Evolutionary conservation across 768 basidiomycete species (phyloP).

Genomic region (Cytidiella melzeri): DNA sequence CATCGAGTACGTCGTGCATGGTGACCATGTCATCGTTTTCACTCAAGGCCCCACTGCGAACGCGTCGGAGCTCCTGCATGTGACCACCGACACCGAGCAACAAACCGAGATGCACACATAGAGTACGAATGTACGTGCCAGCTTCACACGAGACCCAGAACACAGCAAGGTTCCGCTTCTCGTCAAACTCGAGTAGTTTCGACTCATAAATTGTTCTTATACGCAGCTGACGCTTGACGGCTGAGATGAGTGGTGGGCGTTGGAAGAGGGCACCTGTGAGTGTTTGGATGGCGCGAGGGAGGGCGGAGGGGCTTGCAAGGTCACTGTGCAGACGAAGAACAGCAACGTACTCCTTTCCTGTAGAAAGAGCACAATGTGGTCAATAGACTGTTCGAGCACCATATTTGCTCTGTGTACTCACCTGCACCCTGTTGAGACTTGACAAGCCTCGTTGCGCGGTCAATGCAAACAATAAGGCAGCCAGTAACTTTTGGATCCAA

Average conservation of each 20-base stretch:
- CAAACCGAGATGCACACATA: slow-evolving; percentile 95
- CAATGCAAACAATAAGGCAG: slow-evolving; percentile 97
- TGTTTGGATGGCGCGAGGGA: slow-evolving; percentile 93
- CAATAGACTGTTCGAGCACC: background rate
- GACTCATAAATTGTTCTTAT: slow-evolving; percentile 97
- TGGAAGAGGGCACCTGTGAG: slow-evolving; percentile 98
- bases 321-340: slow-evolving; percentile 88
- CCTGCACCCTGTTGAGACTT: slow-evolving; percentile 99
- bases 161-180: slow-evolving; percentile 91
- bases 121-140: slow-evolving; percentile 91
- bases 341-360: slow-evolving; percentile 97
- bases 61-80: slow-evolving; percentile 97
- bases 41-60: slow-evolving; percentile 91
- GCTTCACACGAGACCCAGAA: slow-evolving; percentile 99
- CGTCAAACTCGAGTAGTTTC: slow-evolving; percentile 93
- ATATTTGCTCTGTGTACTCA: slow-evolving; percentile 30
- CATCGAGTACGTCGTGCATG: slow-evolving; percentile 99
- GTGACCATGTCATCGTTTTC: slow-evolving; percentile 98
- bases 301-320: slow-evolving; percentile 74
- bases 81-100: slow-evolving; percentile 97
- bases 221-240: slow-evolving; percentile 96
- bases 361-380: background rate
- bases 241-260: slow-evolving; percentile 96
- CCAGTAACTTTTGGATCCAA: slow-evolving; percentile 99
- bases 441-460: slow-evolving; percentile 94